A percentile compares a stretch with the other conserved stretches of the same genome.
phyloP scores from a whole-genome alignment of 768 basidiomycete genomes.

The Leccinum aurantiacum region DNA sequence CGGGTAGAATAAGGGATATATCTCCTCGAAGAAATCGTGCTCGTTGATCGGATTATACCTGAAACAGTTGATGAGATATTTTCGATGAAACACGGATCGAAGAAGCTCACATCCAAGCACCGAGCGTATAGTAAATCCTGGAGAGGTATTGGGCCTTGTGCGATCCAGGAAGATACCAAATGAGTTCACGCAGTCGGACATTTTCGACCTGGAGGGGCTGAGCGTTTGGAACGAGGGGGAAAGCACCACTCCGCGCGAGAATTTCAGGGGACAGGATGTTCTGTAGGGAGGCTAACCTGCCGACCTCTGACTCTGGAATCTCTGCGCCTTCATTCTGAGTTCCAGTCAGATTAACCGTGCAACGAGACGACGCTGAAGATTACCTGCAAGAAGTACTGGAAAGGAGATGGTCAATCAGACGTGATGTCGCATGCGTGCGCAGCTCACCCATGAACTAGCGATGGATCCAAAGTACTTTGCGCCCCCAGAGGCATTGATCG shows the following conservation, averaged over 20 bases:
- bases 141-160: slow-evolving; percentile 62
- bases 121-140: slow-evolving; percentile 60
- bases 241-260: slow-evolving; percentile 59
- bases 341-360: slow-evolving; percentile 12
- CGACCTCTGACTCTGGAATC: slow-evolving; percentile 48
- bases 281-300: slow-evolving; percentile 49
- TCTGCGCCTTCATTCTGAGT: slow-evolving; percentile 60
- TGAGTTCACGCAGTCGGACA: slow-evolving; percentile 55
- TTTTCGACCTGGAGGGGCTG: slow-evolving; percentile 41
- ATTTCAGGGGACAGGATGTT: slow-evolving; percentile 61
- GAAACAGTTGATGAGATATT: slow-evolving; percentile 9
- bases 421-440: neutral
- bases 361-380: slow-evolving; percentile 1
- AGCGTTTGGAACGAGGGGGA: slow-evolving; percentile 54
- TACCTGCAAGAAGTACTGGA: slow-evolving; percentile 75
- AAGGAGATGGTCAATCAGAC: slow-evolving; percentile 8
- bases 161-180: slow-evolving; percentile 67
- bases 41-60: slow-evolving; percentile 70
- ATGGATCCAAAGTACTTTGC: slow-evolving; percentile 76
- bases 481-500: slow-evolving; percentile 67
- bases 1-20: slow-evolving; percentile 58
- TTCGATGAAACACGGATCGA: slow-evolving; percentile 1
- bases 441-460: slow-evolving; percentile 70
- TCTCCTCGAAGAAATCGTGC: slow-evolving; percentile 59
- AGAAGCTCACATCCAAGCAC: slow-evolving; percentile 65